Conservation (phyloP, 768 basidiomycete species). For the Kwoniella pini region DNA sequence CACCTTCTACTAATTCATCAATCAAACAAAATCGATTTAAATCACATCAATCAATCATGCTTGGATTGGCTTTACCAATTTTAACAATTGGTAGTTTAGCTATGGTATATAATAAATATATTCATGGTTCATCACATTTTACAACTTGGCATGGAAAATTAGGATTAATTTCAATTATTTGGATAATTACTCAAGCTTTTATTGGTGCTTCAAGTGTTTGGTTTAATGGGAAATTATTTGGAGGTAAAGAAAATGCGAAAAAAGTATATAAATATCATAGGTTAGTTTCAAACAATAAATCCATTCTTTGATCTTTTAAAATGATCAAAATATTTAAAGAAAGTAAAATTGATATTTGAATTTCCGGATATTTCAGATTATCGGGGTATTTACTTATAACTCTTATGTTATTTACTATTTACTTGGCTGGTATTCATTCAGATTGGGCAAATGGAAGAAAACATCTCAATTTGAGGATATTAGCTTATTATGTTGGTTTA, state of each 20-base stretch:
- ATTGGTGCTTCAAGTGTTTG: conserved; percentile 77
- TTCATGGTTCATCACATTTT: conserved; percentile 63
- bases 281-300: conserved; percentile 26
- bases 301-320: too few relatives aligned
- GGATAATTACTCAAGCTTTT: conserved; percentile 64
- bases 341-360: too few relatives aligned
- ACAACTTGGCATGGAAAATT: conserved; percentile 76
- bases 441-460: conserved; percentile 57
- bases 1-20: conserved; percentile 67
- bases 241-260: conserved; percentile 72
- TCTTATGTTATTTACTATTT: conserved; percentile 63
- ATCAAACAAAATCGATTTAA: conserved; percentile 64
- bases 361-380: conserved; percentile 57
- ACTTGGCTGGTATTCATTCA: conserved; percentile 74
- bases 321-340: too few relatives aligned
- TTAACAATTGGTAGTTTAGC: conserved; percentile 66
- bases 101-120: conserved; percentile 65
- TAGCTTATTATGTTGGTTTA: conserved; percentile 46
- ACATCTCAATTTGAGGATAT: conserved; percentile 28
- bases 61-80: conserved; percentile 62
- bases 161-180: conserved; percentile 65
- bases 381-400: conserved; percentile 74
- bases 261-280: conserved; percentile 81
- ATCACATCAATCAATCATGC: conserved; percentile 69
- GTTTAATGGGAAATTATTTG: conserved; percentile 69